phyloP scores from a whole-genome alignment of 2,329 filamentous ascomycete genomes.

The Monilinia fructicola region DNA sequence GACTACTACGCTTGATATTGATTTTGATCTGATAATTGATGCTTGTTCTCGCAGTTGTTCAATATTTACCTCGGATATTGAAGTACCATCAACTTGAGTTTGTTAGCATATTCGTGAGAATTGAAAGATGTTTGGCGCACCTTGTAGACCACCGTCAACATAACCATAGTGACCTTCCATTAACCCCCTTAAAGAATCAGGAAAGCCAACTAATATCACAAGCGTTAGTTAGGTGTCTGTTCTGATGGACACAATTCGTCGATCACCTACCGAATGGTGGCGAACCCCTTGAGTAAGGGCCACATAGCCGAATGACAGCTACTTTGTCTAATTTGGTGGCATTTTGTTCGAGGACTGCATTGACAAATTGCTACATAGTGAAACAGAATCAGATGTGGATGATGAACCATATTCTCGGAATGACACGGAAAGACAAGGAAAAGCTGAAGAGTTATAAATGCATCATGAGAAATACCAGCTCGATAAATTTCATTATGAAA shows the following conservation, averaged over 20 bases:
- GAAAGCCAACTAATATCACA: conserved; percentile 46
- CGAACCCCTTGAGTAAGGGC: conserved; percentile 49
- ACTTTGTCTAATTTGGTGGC: conserved; percentile 50
- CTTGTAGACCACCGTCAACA: conserved; percentile 46
- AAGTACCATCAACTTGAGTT: conserved; percentile 34
- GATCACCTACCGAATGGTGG: conserved; percentile 45
- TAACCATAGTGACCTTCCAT: conserved; percentile 50
- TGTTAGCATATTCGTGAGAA: conserved; percentile 15
- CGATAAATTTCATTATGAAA: background rate
- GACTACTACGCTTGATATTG: conserved; percentile 51
- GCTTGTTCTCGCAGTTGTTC: conserved; percentile 38
- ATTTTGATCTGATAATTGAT: conserved; percentile 36
- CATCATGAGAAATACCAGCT: background rate
- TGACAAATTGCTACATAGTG: conserved; percentile 47
- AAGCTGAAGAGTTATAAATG: background rate
- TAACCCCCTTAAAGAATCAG: conserved; percentile 46
- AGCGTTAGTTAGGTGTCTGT: background rate
- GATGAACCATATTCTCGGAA: background rate
- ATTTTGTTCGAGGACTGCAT: conserved; percentile 52
- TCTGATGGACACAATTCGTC: background rate
- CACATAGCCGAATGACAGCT: conserved; percentile 52
- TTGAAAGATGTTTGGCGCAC: conserved; percentile 24
- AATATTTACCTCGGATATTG: conserved; percentile 31
- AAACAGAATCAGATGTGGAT: background rate
- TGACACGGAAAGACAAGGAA: conserved; percentile 7